Evolutionary conservation across 202 grass and related monocot species (phyloP), one percentile per base, ranked within the genome.

Genomic region (Hordeum pubiflorum): DNA sequence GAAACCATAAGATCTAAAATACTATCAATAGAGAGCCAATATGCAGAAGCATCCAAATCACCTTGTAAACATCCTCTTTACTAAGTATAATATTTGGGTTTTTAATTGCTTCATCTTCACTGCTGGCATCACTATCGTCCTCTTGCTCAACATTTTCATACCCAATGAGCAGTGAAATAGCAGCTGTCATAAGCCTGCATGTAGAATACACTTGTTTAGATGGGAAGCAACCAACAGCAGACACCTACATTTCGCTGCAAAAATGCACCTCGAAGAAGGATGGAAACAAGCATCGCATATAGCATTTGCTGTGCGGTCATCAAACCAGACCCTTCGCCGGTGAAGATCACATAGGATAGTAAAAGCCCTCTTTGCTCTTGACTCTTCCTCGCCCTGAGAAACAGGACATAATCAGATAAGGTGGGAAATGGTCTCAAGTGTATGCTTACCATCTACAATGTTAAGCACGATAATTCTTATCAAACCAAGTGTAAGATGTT

Each of bases 1-100:
- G 43, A 86, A 70, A 60, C 6, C 69, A 59, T 23, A 10, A 60
- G 70, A 76, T 41, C 12, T 4, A 21, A 76, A 44, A 70, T 71
- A 80, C 2, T 38, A 29, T 57, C 33, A 63, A 34, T 40, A 44
- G 3, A 87, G 12, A 69, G 15, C 32, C 36, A 17, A 71, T 50
- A 54, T 40, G 21, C 11, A 39, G 27, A 66, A 77, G 29, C 8
- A 73, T 43, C 31, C 74, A 24, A 91, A 67, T 50, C 23, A 98
- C 95, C 95, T 98, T 98, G 78, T 98, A 98, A 86, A 98, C 87
- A 89, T 93, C 92, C 44, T 94, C 90, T 88, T 87, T 89, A 61
- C 90, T 93, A 68, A 94, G 86, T 86, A 87, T 55, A 85, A 98
- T 62, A 20, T 93, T 75, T 48, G 90, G 84, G 63, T 91, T 84